A percentile compares a stretch with the other conserved stretches of the same genome.
These are phyloP conservation scores for Candida boidinii DNA, from an alignment of 805 yeast genomes.

Conservation along the genomic window DNA sequence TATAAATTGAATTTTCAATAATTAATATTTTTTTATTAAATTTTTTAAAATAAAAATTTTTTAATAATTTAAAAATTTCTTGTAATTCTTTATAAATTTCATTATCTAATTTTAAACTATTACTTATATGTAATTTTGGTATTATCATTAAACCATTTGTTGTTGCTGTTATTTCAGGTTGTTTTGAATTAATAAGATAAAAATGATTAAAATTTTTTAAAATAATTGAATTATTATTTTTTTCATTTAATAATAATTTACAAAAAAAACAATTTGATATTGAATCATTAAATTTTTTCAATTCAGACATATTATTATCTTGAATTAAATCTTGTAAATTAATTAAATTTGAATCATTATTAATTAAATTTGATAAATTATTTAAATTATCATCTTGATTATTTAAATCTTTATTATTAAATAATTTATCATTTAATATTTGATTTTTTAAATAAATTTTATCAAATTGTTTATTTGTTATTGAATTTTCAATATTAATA, in stretches of 20 bases:
- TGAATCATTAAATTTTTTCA: conserved; percentile 19
- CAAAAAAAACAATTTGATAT: conserved; percentile 31
- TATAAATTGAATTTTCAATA: conserved; percentile 32
- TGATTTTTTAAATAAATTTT: conserved; percentile 13
- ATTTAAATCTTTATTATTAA: conserved; percentile 28
- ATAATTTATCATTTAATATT: conserved; percentile 29
- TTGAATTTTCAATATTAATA: conserved; percentile 19
- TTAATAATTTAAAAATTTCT: conserved; percentile 32
- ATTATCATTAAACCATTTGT: conserved; percentile 28
- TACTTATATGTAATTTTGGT: conserved; percentile 31
- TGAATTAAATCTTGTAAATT: conserved; percentile 5
- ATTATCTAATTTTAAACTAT: conserved; percentile 31
- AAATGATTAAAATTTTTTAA: conserved; percentile 25
- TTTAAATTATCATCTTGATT: conserved; percentile 33
- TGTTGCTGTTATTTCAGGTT: conserved; percentile 28
- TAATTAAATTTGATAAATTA: conserved; percentile 23
- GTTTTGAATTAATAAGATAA: conserved; percentile 30
- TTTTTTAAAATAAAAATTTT: conserved; percentile 29
- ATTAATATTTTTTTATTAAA: conserved; percentile 29
- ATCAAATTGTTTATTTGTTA: conserved; percentile 28
- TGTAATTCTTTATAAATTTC: conserved; percentile 35
- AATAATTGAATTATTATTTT: conserved; percentile 18
- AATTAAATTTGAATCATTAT: conserved; percentile 19
- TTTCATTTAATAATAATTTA: conserved; percentile 20
- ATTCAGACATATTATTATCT: conserved; percentile 19